These are phyloP conservation scores for Alternaria sp. DNA, from an alignment of 2,329 filamentous ascomycete species.

Conservation along the genomic window DNA sequence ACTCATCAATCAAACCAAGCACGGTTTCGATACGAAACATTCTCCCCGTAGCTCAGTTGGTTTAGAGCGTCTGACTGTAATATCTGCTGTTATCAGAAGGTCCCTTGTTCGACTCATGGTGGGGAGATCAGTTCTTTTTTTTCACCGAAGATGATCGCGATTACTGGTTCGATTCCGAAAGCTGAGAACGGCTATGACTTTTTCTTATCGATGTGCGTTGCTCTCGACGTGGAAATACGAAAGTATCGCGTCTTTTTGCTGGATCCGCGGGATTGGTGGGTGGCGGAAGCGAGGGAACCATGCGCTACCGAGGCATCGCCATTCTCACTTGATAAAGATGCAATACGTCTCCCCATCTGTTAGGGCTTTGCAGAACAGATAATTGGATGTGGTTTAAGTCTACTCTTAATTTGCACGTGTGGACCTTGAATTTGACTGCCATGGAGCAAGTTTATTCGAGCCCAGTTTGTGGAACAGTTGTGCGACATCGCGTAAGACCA, in stretches of 20 bases:
- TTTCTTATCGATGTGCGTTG: background rate
- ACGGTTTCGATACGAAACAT: constrained; percentile 2
- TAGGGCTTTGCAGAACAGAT: no score
- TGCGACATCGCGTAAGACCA: background rate
- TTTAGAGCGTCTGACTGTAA: constrained; percentile 44
- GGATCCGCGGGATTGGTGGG: background rate
- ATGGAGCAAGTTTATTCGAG: background rate
- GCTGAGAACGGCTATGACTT: constrained; percentile 32
- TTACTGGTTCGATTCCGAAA: constrained; percentile 27
- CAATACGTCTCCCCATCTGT: no score
- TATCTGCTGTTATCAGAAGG: constrained; percentile 47
- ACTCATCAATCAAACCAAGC: constrained; percentile 24
- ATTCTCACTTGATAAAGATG: no score
- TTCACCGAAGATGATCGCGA: no score
- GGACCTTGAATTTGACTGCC: background rate
- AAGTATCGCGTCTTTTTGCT: background rate
- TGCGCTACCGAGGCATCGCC: background rate
- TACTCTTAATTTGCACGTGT: no score
- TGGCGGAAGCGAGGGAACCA: background rate
- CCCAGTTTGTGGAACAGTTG: background rate
- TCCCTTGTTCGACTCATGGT: constrained; percentile 34
- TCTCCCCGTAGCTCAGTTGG: background rate
- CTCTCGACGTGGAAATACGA: rapidly evolving
- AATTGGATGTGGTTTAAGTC: no score
- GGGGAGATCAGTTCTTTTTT: background rate